These are phyloP conservation scores for Dendrobium huoshanense DNA, from an alignment of 106 monocot species.

Conservation along the genomic window DNA sequence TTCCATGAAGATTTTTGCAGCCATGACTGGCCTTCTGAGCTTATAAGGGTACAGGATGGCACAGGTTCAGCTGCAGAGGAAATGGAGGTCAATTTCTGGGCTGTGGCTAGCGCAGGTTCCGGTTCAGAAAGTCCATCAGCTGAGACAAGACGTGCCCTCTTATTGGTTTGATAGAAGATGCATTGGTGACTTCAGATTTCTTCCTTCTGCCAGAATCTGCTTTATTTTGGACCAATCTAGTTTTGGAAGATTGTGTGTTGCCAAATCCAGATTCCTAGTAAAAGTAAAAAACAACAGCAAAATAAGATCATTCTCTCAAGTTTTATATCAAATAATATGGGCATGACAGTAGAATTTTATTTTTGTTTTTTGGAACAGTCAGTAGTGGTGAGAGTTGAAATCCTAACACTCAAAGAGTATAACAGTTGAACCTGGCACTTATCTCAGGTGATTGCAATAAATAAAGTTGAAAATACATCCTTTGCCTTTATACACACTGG, in stretches of 20 bases:
- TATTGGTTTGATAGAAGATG: constrained; percentile 17
- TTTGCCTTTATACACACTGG: no score
- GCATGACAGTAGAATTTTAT: no score
- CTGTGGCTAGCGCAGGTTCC: constrained; percentile 11
- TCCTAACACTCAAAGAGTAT: no score
- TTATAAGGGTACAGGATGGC: neutral
- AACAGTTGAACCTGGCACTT: no score
- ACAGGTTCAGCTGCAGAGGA: neutral
- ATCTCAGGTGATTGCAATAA: no score
- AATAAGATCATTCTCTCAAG: neutral
- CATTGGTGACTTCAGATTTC: constrained; percentile 18
- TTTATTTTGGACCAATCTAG: constrained; percentile 8
- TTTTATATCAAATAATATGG: no score
- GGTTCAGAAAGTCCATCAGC: constrained; percentile 11
- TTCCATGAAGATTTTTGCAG: constrained; percentile 86
- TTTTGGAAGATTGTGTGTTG: constrained; percentile 10
- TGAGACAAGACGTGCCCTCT: neutral
- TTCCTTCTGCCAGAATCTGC: constrained; percentile 18
- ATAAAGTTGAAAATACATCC: no score
- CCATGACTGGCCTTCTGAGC: constrained; percentile 34
- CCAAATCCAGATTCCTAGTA: constrained; percentile 27
- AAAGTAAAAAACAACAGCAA: neutral
- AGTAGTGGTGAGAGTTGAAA: no score
- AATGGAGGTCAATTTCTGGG: constrained; percentile 1
- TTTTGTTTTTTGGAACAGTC: no score